Base-by-base conservation (phyloP, 345 rosid genomes). In the Atalantia buxifolia region DNA sequence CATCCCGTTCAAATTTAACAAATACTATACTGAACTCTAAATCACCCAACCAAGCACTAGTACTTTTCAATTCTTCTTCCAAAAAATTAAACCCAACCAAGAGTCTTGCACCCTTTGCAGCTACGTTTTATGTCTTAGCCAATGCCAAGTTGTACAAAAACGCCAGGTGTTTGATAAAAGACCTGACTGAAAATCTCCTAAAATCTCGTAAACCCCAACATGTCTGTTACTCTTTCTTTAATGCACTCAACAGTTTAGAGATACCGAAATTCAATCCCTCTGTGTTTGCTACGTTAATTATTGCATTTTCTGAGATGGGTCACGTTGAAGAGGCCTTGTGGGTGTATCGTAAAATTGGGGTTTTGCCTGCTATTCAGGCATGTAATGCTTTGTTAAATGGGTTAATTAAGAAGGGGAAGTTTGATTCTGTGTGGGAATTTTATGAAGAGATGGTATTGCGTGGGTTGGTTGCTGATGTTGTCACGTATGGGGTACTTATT, bases 101-200 rank as follows among this genome's bases (percentile, higher is more conserved):
- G 45, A 70, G 83, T 81, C 87, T 87, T 50, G 72, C 72, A 57
- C 82, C 68, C 25, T 85, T 70, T 65, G 82, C 94, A 0, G 84
- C 83, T 6, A 21, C 72, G 0, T 78, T 89, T 60, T 88, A 87
- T 42, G 79, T 81, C 4, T 24, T 88, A 64, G 67, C 86, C 5
- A 60, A 75, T 78, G 86, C 86, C 10, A 80, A 83, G 16, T 79
- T 81, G 60, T 87, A 84, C 78, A 35, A 16, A 63, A 78, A 82
- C 62, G 92, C 93, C 81, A 88, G 86, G 83, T 85, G 94, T 79
- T 89, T 89, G 93, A 89, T 89, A 74, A 90, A 90, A 86, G 64
- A 74, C 87, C 89, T 90, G 73, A 82, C 86, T 5, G 74, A 87
- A 78, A 8, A 79, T 57, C 84, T 89, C 50, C 81, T 74, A 24